Conservation (phyloP, 345 rosid species). For the Boechera divaricarpa region DNA sequence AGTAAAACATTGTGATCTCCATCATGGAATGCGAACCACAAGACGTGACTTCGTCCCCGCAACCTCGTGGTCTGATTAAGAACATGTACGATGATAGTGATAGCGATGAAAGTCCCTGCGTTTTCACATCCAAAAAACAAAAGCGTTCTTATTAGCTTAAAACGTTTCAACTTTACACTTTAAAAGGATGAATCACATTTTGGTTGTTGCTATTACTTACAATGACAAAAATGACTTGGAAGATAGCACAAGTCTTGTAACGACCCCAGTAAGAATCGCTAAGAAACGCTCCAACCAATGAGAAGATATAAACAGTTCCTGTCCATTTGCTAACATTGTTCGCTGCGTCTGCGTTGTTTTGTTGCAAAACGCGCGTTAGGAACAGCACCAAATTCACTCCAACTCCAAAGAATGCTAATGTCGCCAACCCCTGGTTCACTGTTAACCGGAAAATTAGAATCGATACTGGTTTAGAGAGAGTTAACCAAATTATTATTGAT, state of each 20-base stretch:
- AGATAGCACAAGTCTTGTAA: conserved; percentile 97
- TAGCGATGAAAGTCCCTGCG: conserved; percentile 76
- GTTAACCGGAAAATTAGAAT: conserved; percentile 37
- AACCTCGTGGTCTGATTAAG: conserved; percentile 81
- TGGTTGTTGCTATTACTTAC: conserved; percentile 52
- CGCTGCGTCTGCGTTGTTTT: conserved; percentile 96
- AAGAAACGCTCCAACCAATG: conserved; percentile 94
- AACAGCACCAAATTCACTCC: conserved; percentile 95
- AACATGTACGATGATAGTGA: conserved; percentile 80
- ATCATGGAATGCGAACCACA: conserved; percentile 76
- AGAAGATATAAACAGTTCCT: conserved; percentile 98
- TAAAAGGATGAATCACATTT: neutral
- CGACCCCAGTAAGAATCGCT: conserved; percentile 99
- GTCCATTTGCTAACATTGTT: conserved; percentile 99
- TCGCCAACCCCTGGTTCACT: conserved; percentile 98
- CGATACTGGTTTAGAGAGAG: conserved; percentile 23
- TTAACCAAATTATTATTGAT: conserved; percentile 15
- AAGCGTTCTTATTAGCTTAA: neutral
- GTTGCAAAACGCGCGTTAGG: conserved; percentile 91
- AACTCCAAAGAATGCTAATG: conserved; percentile 97
- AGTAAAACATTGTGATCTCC: conserved; percentile 77
- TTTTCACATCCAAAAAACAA: conserved; percentile 10
- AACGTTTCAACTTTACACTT: neutral
- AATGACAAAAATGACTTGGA: conserved; percentile 88
- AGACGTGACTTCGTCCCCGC: conserved; percentile 69